A percentile compares a stretch with the other conserved stretches of the same genome.
phyloP scores from a whole-genome alignment of 495 filamentous ascomycete genomes.

The Talaromyces wortmannii region DNA sequence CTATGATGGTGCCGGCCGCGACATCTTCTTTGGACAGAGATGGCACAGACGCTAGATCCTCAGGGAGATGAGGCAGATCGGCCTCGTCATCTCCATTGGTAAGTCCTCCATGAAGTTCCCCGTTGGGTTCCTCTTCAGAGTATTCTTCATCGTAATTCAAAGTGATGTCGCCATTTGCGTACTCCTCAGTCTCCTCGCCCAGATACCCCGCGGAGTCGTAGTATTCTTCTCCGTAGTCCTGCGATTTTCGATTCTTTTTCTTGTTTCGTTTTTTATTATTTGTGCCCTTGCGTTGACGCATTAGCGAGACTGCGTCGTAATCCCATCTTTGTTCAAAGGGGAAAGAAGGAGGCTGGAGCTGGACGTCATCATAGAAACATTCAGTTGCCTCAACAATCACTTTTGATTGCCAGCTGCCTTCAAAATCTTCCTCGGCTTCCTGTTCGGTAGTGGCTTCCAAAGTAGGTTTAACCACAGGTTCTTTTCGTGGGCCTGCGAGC shows the following conservation, averaged over 20 bases:
- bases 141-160: conserved; percentile 46
- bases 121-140: background rate
- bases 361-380: conserved; percentile 67
- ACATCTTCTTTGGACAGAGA: conserved; percentile 46
- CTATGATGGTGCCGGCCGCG: conserved; percentile 60
- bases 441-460: conserved; percentile 15
- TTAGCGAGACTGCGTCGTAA: conserved; percentile 52
- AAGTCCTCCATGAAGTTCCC: too few relatives aligned
- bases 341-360: conserved; percentile 75
- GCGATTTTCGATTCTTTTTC: conserved; percentile 52
- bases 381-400: conserved; percentile 72
- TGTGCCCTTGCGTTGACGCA: conserved; percentile 26
- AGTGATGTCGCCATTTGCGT: conserved; percentile 27
- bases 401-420: conserved; percentile 61
- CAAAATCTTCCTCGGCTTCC: conserved; percentile 12
- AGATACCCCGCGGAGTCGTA: background rate
- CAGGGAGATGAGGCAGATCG: conserved; percentile 64
- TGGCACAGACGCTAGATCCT: conserved; percentile 49
- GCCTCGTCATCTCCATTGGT: conserved; percentile 17
- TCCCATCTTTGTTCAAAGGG: conserved; percentile 91
- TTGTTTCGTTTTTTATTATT: conserved; percentile 20
- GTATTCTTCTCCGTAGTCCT: conserved; percentile 23
- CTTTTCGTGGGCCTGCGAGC: conserved; percentile 29
- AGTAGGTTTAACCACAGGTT: background rate
- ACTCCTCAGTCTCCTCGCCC: conserved; percentile 3